A percentile compares a stretch with the other conserved stretches of the same genome.
phyloP scores from a whole-genome alignment of 2,329 filamentous ascomycete species.

The Paraphoma chrysanthemicola region DNA sequence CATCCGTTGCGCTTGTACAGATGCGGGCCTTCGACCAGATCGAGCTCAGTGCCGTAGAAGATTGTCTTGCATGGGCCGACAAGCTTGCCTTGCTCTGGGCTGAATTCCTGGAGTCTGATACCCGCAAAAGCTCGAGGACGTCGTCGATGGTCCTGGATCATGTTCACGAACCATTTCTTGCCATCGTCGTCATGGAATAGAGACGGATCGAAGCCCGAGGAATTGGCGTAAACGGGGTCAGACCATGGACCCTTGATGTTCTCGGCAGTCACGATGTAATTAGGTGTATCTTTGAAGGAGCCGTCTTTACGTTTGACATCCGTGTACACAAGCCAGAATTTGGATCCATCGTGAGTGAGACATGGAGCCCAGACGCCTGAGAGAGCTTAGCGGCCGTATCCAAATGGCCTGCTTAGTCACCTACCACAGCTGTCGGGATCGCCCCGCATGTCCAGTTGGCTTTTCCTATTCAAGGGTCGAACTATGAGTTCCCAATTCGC shows the following conservation, averaged over 20 bases:
- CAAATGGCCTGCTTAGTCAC: neutral
- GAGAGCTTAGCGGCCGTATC: slow-evolving; percentile 3
- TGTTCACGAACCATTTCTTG: slow-evolving; percentile 48
- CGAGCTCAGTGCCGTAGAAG: slow-evolving; percentile 63
- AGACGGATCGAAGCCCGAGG: slow-evolving; percentile 67
- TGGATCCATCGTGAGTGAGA: slow-evolving; percentile 65
- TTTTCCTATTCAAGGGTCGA: slow-evolving; percentile 59
- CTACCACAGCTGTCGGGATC: slow-evolving; percentile 59
- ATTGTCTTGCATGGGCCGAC: slow-evolving; percentile 62
- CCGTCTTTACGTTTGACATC: slow-evolving; percentile 73
- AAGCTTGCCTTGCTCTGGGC: slow-evolving; percentile 56
- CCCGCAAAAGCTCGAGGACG: slow-evolving; percentile 58
- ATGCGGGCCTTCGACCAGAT: slow-evolving; percentile 47
- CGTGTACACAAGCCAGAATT: slow-evolving; percentile 70
- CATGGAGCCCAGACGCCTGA: slow-evolving; percentile 67
- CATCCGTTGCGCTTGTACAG: slow-evolving; percentile 45
- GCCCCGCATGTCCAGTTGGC: slow-evolving; percentile 61
- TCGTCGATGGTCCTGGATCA: slow-evolving; percentile 45
- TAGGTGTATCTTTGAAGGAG: slow-evolving; percentile 69
- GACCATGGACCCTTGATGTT: slow-evolving; percentile 67
- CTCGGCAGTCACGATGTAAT: slow-evolving; percentile 64
- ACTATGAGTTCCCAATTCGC: slow-evolving; percentile 62
- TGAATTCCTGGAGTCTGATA: slow-evolving; percentile 66
- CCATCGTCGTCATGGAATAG: slow-evolving; percentile 47
- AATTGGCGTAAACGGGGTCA: slow-evolving; percentile 66